Base-by-base conservation (phyloP, 2,329 filamentous ascomycete species). In the Drechslera avenae region DNA sequence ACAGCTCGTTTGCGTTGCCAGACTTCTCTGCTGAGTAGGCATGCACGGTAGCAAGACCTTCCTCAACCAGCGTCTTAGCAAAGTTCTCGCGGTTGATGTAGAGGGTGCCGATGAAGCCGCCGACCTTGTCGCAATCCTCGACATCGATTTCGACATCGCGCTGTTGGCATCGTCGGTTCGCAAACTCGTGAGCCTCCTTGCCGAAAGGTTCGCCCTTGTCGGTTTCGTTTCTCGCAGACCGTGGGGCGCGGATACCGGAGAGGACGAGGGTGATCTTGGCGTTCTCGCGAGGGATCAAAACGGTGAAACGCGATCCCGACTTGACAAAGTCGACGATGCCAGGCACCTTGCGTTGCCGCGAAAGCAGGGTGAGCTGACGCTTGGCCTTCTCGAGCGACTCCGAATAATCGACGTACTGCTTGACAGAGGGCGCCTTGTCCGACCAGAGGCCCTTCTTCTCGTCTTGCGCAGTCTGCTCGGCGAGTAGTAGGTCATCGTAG, bases 301-400 rank as follows among this genome's bases (percentile, higher is more conserved):
- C 82, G 19, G 91, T 96, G 75, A 97, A 99, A 61, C 94, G 86
- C 33, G 92, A 96, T 23, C 90, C 94, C n/a, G 91, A 90, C 77
- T 97, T 97, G 79, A 96, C 94, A 73, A 95, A 99, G 74, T 99
- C 94, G 34, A 99, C 91, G 62, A 99, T 82, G 9, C 89, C 94
- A 6, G 94, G 91, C 3, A 97, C 87, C 75, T 90, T 93, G 81
- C 91, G 93, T 74, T 97, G 92, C 46, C 93, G 86, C 55, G 94
- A 90, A 26, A 99, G 82, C 17, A 91, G 87, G 9, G 90, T 89
- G 31, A 96, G 83, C 74, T 96, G 91, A 46, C 96, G 87, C 82
- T 97, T 97, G 57, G 94, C 94, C 77, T 97, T 96, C 73, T 97
- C 93, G 5, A 93, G 78, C 54, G 83, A 92, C 74, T 97, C 94